Base-by-base conservation (phyloP, 2,329 filamentous ascomycete genomes). In the Sodiomyces alkalinus region DNA sequence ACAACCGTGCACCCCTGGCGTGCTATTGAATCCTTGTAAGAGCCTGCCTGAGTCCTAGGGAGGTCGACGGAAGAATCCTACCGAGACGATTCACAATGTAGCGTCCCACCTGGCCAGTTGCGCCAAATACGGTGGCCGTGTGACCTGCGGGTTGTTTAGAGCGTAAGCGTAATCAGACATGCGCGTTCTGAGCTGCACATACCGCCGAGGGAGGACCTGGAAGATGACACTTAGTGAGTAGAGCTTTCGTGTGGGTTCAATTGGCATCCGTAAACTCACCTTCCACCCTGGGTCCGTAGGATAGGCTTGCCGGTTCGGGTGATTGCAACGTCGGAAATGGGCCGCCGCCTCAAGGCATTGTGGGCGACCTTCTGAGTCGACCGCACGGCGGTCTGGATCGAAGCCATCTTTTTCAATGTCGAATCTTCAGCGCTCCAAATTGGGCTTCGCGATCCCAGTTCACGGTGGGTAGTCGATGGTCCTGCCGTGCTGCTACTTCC, bases 31-130 rank as follows among this genome's bases (percentile, higher is more conserved):
- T 34, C 29, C 22, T 17, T 21, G 17, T 18, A 25, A n/a, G 11
- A n/a, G 10, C 8, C 6, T 17, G 22, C 18, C 22, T 28, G 9
- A 4, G 8, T 17, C 14, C 4, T 17, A 13, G 12, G 5, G 23
- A n/a, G 14, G 8, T 4, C 12, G 6, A 9, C 14, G 10, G n/a
- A n/a, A n/a, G n/a, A n/a, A 26, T 35, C 56, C 39, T 52, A 68
- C 85, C 85, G 50, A 98, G 68, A 53, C 83, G 73, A 61, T 94
- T 93, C 50, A 98, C 90, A 50, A 98, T 92, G 56, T 98, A 98
- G 51, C 90, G 76, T 50, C 90, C 90, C 31, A 98, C 63, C 54
- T 92, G 87, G 39, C 90, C 90, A 36, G 86, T 94, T 48, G 90
- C 90, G 58, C 90, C 90, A 59, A 98, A 98, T 46, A 98, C 87